A percentile compares a stretch with the other conserved stretches of the same genome.
Evolutionary conservation across 345 rosid genomes (phyloP).

Genomic region (Gossypium longicalyx): DNA sequence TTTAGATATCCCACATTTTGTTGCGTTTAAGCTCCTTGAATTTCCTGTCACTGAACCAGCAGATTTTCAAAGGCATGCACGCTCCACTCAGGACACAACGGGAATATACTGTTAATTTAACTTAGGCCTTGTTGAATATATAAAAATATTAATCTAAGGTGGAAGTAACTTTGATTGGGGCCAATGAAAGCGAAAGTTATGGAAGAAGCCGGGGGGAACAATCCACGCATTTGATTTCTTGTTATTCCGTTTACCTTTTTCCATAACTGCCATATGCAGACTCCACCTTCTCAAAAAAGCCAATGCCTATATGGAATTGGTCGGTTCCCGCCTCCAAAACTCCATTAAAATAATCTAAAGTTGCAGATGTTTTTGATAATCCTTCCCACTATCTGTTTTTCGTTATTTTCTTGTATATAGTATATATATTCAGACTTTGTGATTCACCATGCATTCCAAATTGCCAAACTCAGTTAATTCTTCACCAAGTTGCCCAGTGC

Average conservation of each 20-base stretch:
- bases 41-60: background rate
- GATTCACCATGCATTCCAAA: slow-evolving; percentile 32
- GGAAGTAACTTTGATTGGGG: slow-evolving; percentile 24
- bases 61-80: background rate
- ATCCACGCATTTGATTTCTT: slow-evolving; percentile 20
- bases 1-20: background rate
- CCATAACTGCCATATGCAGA: slow-evolving; percentile 35
- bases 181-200: slow-evolving; percentile 41
- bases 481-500: slow-evolving; percentile 26
- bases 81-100: slow-evolving; percentile 3
- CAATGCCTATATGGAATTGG: slow-evolving; percentile 29
- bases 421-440: slow-evolving; percentile 27
- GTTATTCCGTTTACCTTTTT: slow-evolving; percentile 33
- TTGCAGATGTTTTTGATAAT: slow-evolving; percentile 15
- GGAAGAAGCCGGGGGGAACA: slow-evolving; percentile 29
- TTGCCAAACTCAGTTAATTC: slow-evolving; percentile 18
- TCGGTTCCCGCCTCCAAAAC: slow-evolving; percentile 35
- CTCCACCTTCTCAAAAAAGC: slow-evolving; percentile 41
- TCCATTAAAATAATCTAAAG: slow-evolving; percentile 20
- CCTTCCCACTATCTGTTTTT: slow-evolving; percentile 25
- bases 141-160: background rate
- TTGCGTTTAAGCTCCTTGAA: background rate
- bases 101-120: background rate
- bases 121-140: background rate
- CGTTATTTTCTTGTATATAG: background rate